These are phyloP conservation scores for Phyllostachys edulis DNA, from an alignment of 176 grass and related monocot genomes.

Conservation along the genomic window DNA sequence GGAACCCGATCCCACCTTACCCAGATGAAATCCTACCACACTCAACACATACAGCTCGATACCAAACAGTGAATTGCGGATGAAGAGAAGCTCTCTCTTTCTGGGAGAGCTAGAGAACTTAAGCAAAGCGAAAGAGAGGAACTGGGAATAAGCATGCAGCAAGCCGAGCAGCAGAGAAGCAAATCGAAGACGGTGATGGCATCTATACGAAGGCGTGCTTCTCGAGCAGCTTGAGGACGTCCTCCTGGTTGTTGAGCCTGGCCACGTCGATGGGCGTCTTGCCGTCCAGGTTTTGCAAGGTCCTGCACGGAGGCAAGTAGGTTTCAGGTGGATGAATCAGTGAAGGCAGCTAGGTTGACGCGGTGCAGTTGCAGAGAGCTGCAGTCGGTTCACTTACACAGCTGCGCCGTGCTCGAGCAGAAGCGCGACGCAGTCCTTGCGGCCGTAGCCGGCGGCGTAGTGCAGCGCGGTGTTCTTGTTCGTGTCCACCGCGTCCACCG, in stretches of 20 bases:
- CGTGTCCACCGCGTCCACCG: constrained; percentile 74
- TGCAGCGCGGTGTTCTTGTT: constrained; percentile 92
- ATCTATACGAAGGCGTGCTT: constrained; percentile 82
- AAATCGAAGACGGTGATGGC: not conserved
- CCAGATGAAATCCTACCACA: not conserved
- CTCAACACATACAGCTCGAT: constrained; percentile 22
- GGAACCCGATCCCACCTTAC: not conserved
- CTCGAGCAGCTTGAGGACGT: constrained; percentile 92
- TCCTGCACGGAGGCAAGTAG: constrained; percentile 3
- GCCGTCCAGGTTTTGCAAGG: constrained; percentile 82
- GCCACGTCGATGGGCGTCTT: constrained; percentile 89
- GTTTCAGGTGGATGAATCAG: not conserved
- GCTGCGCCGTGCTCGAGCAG: constrained; percentile 69
- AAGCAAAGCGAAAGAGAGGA: not conserved
- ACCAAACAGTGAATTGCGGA: not conserved
- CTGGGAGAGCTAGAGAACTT: not conserved
- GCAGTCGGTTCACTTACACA: constrained; percentile 48
- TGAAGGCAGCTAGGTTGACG: not conserved
- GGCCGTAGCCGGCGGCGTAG: constrained; percentile 89
- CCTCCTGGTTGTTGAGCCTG: constrained; percentile 83
- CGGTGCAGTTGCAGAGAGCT: not conserved
- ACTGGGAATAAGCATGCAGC: not conserved
- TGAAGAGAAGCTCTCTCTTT: not conserved
- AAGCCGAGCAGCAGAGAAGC: not conserved
- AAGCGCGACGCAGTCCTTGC: constrained; percentile 76